These are phyloP conservation scores for Sugiyamaella smithiae DNA, from an alignment of 805 yeast genomes.

Conservation along the genomic window DNA sequence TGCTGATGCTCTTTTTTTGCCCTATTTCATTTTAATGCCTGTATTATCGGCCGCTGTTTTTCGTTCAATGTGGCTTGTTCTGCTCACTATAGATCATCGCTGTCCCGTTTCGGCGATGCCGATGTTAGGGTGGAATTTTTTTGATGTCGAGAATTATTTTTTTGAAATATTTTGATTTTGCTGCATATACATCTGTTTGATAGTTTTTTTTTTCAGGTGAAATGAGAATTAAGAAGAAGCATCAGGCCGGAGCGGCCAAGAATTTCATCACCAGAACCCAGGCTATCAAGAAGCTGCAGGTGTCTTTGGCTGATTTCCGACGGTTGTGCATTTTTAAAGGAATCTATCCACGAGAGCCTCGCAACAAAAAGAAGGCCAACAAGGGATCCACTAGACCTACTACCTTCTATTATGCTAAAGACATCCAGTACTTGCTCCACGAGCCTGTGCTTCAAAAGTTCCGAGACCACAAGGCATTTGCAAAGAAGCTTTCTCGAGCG, in stretches of 20 bases:
- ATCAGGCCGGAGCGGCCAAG: conserved; percentile 82
- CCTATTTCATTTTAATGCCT: too few relatives aligned
- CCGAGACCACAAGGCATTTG: conserved; percentile 92
- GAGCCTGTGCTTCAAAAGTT: conserved; percentile 90
- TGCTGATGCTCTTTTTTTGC: too few relatives aligned
- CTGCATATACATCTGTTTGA: too few relatives aligned
- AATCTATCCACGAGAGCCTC: conserved; percentile 94
- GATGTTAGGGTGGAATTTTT: background rate
- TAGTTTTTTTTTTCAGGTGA: too few relatives aligned
- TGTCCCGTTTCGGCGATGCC: background rate
- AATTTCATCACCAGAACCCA: conserved; percentile 92
- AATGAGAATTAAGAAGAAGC: conserved; percentile 71
- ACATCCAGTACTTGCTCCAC: conserved; percentile 90
- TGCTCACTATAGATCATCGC: too few relatives aligned
- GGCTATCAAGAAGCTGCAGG: conserved; percentile 87
- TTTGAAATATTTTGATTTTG: background rate
- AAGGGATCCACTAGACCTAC: conserved; percentile 97
- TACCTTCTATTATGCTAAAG: conserved; percentile 91
- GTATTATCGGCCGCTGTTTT: too few relatives aligned
- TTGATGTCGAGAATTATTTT: background rate
- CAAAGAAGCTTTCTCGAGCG: conserved; percentile 84
- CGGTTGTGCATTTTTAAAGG: conserved; percentile 97
- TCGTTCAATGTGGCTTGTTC: too few relatives aligned
- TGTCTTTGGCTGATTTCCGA: conserved; percentile 89
- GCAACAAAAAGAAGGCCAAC: conserved; percentile 93